Percentiles rank a stretch among this genome's conserved stretches.
phyloP scores from a whole-genome alignment of 495 filamentous ascomycete species.

The Aspergillus sparsus region DNA sequence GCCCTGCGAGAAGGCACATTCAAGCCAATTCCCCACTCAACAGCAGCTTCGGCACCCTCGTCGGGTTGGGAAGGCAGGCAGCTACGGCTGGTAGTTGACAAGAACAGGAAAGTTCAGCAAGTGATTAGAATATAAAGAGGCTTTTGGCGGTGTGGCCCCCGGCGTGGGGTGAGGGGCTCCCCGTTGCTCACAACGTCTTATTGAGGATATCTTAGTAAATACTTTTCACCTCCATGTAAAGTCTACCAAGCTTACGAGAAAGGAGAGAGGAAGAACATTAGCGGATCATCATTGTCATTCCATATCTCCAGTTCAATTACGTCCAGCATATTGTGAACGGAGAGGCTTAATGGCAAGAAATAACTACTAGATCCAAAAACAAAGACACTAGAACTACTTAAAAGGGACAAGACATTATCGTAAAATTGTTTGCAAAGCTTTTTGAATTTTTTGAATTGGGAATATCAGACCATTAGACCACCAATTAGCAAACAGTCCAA shows the following conservation, averaged over 20 bases:
- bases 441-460: conserved; percentile 35
- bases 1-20: conserved; percentile 66
- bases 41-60: conserved; percentile 12
- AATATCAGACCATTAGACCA: conserved; percentile 47
- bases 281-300: neutral
- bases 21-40: conserved; percentile 28
- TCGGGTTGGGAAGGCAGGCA: conserved; percentile 56
- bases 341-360: neutral
- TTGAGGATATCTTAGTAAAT: no score
- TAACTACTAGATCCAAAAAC: neutral
- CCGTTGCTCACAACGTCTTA: no score
- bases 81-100: conserved; percentile 69
- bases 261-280: neutral
- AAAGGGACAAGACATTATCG: conserved; percentile 13
- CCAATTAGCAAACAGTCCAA: conserved; percentile 37
- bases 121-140: conserved; percentile 51
- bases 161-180: no score
- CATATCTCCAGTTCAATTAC: neutral
- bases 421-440: conserved; percentile 42
- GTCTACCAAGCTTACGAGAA: neutral
- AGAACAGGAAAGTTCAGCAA: conserved; percentile 62
- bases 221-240: neutral
- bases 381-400: conserved; percentile 12
- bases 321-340: neutral
- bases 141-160: no score